Base-by-base conservation (phyloP, 2,329 filamentous ascomycete species). In the Leptographium wingfieldii region DNA sequence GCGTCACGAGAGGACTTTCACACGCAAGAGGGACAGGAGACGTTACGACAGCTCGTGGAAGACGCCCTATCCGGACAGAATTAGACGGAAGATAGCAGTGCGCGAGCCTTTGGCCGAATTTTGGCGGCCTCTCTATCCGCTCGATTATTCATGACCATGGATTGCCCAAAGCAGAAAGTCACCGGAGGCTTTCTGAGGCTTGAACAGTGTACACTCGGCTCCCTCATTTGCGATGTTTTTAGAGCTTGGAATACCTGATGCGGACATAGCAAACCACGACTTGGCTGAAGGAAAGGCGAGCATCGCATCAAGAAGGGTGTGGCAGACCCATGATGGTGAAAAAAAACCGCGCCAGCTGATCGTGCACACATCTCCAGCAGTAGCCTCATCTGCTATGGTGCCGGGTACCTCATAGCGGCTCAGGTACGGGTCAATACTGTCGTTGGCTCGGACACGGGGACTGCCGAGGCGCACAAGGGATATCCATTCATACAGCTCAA, bases 1-100 rank as follows among this genome's bases (percentile, higher is more conserved):
- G 92, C 94, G 2, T 80, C 86, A 43, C 80, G 90, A 49, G 85
- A 87, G 29, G 91, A 97, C 68, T 95, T 96, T 67, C 79, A 92
- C 66, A 87, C 84, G 5, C 85, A 89, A 59, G 83, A 87, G 62
- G 89, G 88, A 4, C 94, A 99, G 73, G 81, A 80, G 27, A 84
- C 92, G 69, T 73, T 99, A 67, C 81, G 91, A 62, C 80, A 83
- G 65, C 75, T 99, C 62, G 84, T 99, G 6, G 82, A 87, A 65
- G 90, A 96, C 67, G 91, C 89, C 2, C 76, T 99, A 22, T 74
- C 80, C 29, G 88, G 84, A 1, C 79, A 89, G 59, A 81, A 79
- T 29, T 71, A 84, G 3, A 80, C 82, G 25, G 81, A 83, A 58
- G 82, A 84, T 61, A 80, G 86, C 63, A 86, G 81, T 62, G 82